Evolutionary conservation across 2,329 filamentous ascomycete genomes (phyloP), one percentile per base, ranked within the genome.

Genomic region (Colletotrichum eremochloae): DNA sequence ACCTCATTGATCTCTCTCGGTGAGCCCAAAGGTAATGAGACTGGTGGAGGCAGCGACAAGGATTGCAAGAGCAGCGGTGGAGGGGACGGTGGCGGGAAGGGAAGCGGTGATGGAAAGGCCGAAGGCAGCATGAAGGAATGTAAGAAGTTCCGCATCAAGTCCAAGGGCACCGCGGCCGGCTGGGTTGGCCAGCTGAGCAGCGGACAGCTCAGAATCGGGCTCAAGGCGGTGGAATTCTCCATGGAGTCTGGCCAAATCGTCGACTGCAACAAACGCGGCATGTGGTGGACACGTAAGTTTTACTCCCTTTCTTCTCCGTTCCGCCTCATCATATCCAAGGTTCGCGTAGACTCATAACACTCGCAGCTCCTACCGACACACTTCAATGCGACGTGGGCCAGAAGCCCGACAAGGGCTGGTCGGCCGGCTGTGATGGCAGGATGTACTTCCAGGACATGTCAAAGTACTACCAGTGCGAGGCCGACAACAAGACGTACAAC

Each of bases 301-400:
- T 71, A 68, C 15, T 0, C 24, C 36, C 42, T 20, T 2, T 20
- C 12, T 12, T 7, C 33, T 5, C 7, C 29, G 3, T 31, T 12
- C 7, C 9, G 2, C 15, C 7, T 29, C n/a, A 12, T 50, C n/a
- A 11, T 15, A 44, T 9, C 15, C 15, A 15, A 40, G 7, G 5
- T 5, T 2, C 62, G 6, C 29, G 9, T 3, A 12, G 7, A 5
- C 52, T 69, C 6, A 70, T 40, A 36, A 7, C 24, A 12, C 9
- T 66, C 38, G 44, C 3, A 88, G 86, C 86, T 52, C 85, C 87
- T 0, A 90, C 89, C 1, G 85, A 84, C 38, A 87, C 91, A 60
- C 87, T 90, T 71, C 90, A 92, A 77, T 92, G 91, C 76, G 90
- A 93, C 75, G 74, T 77, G 29, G 86, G 87, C 58, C 86, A 86